Evolutionary conservation across 148 eudicot species (phyloP), one percentile per base, ranked within the genome.

Genomic region (Nepenthes gracilis): DNA sequence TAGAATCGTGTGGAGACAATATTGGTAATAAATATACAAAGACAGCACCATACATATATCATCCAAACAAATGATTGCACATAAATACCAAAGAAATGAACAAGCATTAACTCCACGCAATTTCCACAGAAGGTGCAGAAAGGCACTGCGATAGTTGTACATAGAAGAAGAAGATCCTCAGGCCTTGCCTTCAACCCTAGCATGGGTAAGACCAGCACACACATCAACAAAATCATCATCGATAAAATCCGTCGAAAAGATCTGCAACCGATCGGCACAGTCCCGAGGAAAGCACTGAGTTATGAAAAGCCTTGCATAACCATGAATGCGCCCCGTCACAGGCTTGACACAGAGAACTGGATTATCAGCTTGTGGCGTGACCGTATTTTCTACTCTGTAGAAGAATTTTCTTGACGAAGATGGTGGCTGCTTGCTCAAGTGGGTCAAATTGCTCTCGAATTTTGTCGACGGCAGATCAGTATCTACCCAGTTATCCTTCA

Each of bases 401-500:
- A 88, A 93, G 70, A 4, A 81, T 58, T 84, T 93, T 68, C 98
- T 51, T 1, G 79, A 58, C 33, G 64, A 59, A 14, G 58, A 80
- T 0, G 91, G 76, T 9, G 69, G 87, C 67, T 93, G 98, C 64
- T 86, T 80, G 9, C 79, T 65, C 76, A 93, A 66, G 63, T 79
- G 78, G 80, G 77, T 84, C 62, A 93, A 35, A 12, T 93, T 93
- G 66, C 92, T 88, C 69, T 93, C 96, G 54, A 93, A 93, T 60
- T 93, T 93, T 1, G 95, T 88, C 2, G 77, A 75, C 35, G 98
- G 98, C 63, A 88, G 62, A 58, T 93, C 95, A 0, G 96, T 93
- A 64, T 93, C 92, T 35, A 86, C 83, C 98, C 98, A 93, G 36
- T 93, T 82, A 72, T 88, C 98, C 61, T 83, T 82, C 72, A 88